Evolutionary conservation across 2,329 filamentous ascomycete genomes (phyloP).

Genomic region (Botrytis paeoniae): DNA sequence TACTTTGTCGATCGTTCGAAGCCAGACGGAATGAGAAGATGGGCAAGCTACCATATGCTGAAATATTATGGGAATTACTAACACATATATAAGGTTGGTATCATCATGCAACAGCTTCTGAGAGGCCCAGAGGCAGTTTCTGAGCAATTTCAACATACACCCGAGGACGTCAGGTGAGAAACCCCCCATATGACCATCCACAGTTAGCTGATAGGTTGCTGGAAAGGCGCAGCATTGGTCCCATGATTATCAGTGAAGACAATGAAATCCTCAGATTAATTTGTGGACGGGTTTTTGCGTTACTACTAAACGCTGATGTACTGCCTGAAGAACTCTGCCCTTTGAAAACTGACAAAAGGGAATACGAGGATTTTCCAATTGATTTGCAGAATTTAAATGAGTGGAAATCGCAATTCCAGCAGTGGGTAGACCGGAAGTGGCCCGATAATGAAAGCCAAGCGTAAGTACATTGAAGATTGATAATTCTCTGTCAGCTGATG

Average conservation of each 20-base stretch:
- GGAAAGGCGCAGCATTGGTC: constrained; percentile 29
- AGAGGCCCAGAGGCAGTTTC: constrained; percentile 24
- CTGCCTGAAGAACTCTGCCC: constrained; percentile 29
- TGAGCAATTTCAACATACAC: constrained; percentile 22
- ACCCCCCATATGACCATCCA: neutral
- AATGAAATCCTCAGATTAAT: constrained; percentile 33
- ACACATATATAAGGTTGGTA: constrained; percentile 26
- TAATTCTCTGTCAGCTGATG: neutral
- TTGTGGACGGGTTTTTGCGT: constrained; percentile 29
- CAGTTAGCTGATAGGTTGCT: neutral
- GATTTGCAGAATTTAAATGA: constrained; percentile 20
- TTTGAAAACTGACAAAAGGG: constrained; percentile 6
- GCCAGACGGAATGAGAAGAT: constrained; percentile 28
- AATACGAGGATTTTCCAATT: constrained; percentile 30
- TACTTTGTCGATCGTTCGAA: constrained; percentile 27
- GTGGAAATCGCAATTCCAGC: constrained; percentile 30
- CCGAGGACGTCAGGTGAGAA: constrained; percentile 30
- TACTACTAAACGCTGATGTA: constrained; percentile 22
- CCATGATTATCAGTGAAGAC: constrained; percentile 27
- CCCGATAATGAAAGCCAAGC: neutral
- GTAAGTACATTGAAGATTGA: neutral
- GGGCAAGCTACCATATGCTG: constrained; percentile 26
- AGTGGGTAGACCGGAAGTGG: constrained; percentile 28
- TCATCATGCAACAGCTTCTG: constrained; percentile 33
- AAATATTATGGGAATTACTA: constrained; percentile 4